Conservation (phyloP, 495 filamentous ascomycete species). For the Aspergillus homomorphus region DNA sequence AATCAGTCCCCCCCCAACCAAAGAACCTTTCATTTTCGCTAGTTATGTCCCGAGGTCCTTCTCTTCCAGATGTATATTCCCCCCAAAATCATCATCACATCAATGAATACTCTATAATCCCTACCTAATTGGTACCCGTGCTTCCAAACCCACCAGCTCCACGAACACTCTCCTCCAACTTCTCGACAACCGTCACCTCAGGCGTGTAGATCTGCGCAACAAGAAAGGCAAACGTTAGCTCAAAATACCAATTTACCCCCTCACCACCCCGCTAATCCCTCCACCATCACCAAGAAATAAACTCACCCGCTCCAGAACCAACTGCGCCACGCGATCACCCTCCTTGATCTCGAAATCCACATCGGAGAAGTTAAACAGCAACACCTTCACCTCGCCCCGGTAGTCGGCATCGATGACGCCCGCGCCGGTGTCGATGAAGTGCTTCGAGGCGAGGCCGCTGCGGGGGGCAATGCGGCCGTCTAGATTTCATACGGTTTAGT, state of each 20-base stretch:
- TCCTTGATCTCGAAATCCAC: slow-evolving; percentile 76
- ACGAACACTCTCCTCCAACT: slow-evolving; percentile 85
- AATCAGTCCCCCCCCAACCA: too few relatives aligned
- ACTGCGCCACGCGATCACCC: slow-evolving; percentile 88
- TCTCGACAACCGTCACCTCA: slow-evolving; percentile 79
- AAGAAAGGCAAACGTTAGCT: slow-evolving; percentile 2
- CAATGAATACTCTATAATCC: neutral
- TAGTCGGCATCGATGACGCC: slow-evolving; percentile 98
- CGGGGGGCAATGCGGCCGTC: slow-evolving; percentile 92
- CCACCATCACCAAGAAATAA: neutral
- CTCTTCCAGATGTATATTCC: neutral
- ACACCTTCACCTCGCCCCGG: slow-evolving; percentile 85
- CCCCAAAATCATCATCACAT: slow-evolving; percentile 3
- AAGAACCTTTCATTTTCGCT: neutral
- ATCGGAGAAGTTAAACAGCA: slow-evolving; percentile 89
- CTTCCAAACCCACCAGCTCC: slow-evolving; percentile 94
- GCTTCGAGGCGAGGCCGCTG: slow-evolving; percentile 85
- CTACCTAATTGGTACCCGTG: slow-evolving; percentile 55
- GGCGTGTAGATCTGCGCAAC: slow-evolving; percentile 74
- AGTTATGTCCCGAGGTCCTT: neutral
- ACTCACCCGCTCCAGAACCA: slow-evolving; percentile 77
- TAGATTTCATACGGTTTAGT: too few relatives aligned
- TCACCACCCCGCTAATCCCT: neutral
- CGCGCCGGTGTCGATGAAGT: slow-evolving; percentile 91
- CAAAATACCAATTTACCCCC: too few relatives aligned